Evolutionary conservation across 2,329 filamentous ascomycete genomes (phyloP).

Genomic region (Ophiobolus disseminans): DNA sequence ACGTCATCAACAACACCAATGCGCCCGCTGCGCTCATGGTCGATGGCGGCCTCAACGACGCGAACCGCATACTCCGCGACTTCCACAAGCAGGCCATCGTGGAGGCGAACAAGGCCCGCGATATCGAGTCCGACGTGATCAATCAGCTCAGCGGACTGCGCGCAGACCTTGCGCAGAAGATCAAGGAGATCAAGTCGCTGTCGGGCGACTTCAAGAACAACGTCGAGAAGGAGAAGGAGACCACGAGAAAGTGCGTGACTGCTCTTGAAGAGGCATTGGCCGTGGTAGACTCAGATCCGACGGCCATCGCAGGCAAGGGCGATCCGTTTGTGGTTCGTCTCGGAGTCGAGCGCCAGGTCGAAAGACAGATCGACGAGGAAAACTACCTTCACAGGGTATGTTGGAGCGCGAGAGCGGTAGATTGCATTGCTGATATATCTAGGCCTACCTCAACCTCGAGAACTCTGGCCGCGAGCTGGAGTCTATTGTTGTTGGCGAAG

Average conservation of each 20-base stretch:
- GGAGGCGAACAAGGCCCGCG: slow-evolving; percentile 86
- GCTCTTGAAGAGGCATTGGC: slow-evolving; percentile 82
- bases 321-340: slow-evolving; percentile 90
- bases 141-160: slow-evolving; percentile 83
- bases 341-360: slow-evolving; percentile 86
- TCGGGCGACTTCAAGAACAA: slow-evolving; percentile 96
- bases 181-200: slow-evolving; percentile 95
- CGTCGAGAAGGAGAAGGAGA: slow-evolving; percentile 93
- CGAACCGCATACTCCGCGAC: slow-evolving; percentile 77
- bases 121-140: slow-evolving; percentile 92
- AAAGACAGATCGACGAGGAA: slow-evolving; percentile 93
- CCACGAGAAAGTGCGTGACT: slow-evolving; percentile 78
- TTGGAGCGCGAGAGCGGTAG: slow-evolving; percentile 1
- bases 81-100: slow-evolving; percentile 82
- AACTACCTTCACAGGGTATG: slow-evolving; percentile 92
- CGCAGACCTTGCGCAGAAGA: slow-evolving; percentile 91
- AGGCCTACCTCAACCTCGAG: slow-evolving; percentile 95
- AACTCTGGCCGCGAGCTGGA: slow-evolving; percentile 93
- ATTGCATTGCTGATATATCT: slow-evolving; percentile 15
- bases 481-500: slow-evolving; percentile 94
- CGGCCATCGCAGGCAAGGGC: slow-evolving; percentile 79
- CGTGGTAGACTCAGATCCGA: slow-evolving; percentile 78
- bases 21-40: slow-evolving; percentile 78
- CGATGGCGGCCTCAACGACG: slow-evolving; percentile 86
- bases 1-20: slow-evolving; percentile 80